These are phyloP conservation scores for Blastosporella zonata DNA, from an alignment of 1,284 basidiomycete genomes.

Conservation along the genomic window DNA sequence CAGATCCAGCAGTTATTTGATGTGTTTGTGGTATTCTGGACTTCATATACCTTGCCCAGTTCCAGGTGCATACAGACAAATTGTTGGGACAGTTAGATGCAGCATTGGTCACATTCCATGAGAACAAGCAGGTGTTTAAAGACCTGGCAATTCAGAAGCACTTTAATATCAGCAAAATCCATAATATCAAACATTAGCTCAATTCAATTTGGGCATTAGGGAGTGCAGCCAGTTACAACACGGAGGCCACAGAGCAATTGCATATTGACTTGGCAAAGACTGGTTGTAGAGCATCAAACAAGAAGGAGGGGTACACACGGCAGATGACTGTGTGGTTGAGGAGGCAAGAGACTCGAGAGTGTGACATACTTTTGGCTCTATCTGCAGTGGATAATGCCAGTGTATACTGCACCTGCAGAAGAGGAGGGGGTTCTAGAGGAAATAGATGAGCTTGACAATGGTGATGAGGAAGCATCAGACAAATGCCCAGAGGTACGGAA, in stretches of 20 bases:
- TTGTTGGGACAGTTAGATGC: constrained; percentile 13
- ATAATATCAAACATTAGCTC: constrained; percentile 10
- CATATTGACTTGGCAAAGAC: constrained; percentile 13
- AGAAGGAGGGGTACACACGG: constrained; percentile 6
- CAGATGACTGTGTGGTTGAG: constrained; percentile 17
- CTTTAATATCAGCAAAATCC: constrained; percentile 12
- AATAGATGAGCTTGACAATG: no score
- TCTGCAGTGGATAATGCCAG: not conserved
- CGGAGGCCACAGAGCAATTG: constrained; percentile 2
- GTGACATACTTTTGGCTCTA: no score
- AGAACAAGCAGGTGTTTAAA: constrained; percentile 18
- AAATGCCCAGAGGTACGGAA: no score
- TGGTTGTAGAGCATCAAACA: constrained; percentile 5
- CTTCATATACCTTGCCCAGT: constrained; percentile 28
- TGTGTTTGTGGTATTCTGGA: constrained; percentile 23
- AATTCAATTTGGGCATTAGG: constrained; percentile 3
- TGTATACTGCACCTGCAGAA: not conserved
- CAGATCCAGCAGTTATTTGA: constrained; percentile 13
- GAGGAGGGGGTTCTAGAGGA: not conserved
- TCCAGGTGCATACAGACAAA: constrained; percentile 22
- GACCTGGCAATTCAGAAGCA: constrained; percentile 22
- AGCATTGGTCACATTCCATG: constrained; percentile 18
- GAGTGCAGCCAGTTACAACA: constrained; percentile 6
- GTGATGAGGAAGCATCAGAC: not conserved
- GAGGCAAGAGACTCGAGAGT: constrained; percentile 14